Evolutionary conservation across 106 monocot species (phyloP), one percentile per base, ranked within the genome.

Genomic region (Dioscorea alata): DNA sequence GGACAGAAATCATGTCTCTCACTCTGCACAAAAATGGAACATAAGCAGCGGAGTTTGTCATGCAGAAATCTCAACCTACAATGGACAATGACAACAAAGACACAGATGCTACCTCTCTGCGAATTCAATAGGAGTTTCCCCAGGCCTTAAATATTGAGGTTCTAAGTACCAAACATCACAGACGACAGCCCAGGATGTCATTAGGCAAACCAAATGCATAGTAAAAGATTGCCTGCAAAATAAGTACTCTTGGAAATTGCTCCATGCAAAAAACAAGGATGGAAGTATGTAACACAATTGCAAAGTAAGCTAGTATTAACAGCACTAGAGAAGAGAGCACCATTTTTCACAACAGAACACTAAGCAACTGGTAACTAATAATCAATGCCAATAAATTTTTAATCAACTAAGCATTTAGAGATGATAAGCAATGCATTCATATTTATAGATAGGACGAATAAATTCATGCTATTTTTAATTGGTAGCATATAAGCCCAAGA

Each of bases 151-250:
- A 63, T 73, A 96, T 69, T 96, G 96, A 73, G 96, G 96, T 76
- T 92, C 96, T 59, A 96, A 80, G 69, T 96, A 96, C 96, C 96
- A 96, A 32, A 96, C 96, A 79, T 96, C 92, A 83, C 96, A 96
- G 48, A 96, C 96, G 57, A 96, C 96, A 67, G 96, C 96, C 96
- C 96, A 96, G 32, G 92, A 96, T 72, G 96, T 92, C 96, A 96
- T 96, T n/a, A 96, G 80, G 48, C 86, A 77, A 20, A 78, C 75
- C 59, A 96, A 78, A 74, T 92, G 92, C 89, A 81, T 92, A 33
- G 96, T 92, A 74, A 96, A 96, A 15, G 96, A 96, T 78, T 96
- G 96, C 71, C 96, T 96, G 79, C 34, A 22, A 23, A 59, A 59
- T 22, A 59, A 19, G 54, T 19, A 54, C 54, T 18, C 19, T 51